Percentiles rank a stretch among this genome's conserved stretches.
These are phyloP conservation scores for Dioscorea cayenensis DNA, from an alignment of 116 monocot genomes.

Conservation along the genomic window DNA sequence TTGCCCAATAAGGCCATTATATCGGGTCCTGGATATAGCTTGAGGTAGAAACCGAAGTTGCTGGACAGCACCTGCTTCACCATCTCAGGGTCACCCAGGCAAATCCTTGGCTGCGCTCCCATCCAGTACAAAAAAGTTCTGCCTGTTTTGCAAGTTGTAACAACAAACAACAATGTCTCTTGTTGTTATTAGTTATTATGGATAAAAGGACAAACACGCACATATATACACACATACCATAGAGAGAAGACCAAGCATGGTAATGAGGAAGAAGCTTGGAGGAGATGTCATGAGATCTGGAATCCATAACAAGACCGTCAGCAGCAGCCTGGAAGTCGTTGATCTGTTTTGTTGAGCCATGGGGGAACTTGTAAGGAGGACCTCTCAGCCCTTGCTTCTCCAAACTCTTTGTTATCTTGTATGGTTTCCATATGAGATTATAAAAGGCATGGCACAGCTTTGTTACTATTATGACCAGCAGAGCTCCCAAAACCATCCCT, in stretches of 20 bases:
- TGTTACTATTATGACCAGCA: constrained; percentile 13
- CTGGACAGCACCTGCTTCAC: constrained; percentile 47
- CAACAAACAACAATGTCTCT: background rate
- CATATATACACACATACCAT: constrained; percentile 27
- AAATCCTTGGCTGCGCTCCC: constrained; percentile 29
- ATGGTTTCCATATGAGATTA: constrained; percentile 22
- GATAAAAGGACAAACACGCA: background rate
- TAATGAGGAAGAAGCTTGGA: constrained; percentile 39
- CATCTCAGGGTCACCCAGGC: constrained; percentile 35
- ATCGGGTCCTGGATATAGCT: constrained; percentile 1
- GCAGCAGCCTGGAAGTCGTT: constrained; percentile 19
- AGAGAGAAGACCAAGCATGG: constrained; percentile 32
- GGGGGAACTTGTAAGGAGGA: constrained; percentile 24
- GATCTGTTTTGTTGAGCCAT: constrained; percentile 36
- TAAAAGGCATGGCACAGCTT: constrained; percentile 17
- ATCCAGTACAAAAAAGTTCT: constrained; percentile 41
- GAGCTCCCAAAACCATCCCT: constrained; percentile 6
- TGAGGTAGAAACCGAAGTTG: constrained; percentile 49
- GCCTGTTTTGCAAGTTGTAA: constrained; percentile 16
- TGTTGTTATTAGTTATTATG: background rate
- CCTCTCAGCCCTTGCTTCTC: constrained; percentile 41
- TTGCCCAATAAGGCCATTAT: constrained; percentile 33
- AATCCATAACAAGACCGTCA: constrained; percentile 16
- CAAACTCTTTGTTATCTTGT: constrained; percentile 13
- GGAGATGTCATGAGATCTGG: constrained; percentile 34